A percentile compares a stretch with the other conserved stretches of the same genome.
Evolutionary conservation across 1,284 basidiomycete species (phyloP).

Genomic region (Ceratobasidium sp.): DNA sequence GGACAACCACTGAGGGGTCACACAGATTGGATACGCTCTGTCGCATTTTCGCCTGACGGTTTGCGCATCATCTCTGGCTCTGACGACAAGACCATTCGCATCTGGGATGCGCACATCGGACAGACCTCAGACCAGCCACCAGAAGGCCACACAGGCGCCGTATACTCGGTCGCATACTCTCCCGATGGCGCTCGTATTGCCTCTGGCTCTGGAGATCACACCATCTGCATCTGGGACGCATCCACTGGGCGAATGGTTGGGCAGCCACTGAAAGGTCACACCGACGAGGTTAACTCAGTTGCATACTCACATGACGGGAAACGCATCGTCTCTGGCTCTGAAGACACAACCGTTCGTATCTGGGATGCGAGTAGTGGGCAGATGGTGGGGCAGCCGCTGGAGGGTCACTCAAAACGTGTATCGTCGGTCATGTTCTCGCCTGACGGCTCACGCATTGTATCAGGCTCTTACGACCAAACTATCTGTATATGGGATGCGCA

Average conservation of each 20-base stretch:
- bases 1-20: neutral
- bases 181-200: neutral
- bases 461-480: conserved; percentile 32
- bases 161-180: neutral
- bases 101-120: conserved; percentile 35
- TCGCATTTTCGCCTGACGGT: neutral
- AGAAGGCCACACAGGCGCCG: neutral
- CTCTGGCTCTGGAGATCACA: conserved; percentile 27
- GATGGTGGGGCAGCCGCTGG: neutral
- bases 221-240: conserved; percentile 43
- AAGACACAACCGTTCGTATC: conserved; percentile 23
- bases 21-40: neutral
- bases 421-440: conserved; percentile 25
- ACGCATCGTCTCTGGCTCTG: conserved; percentile 24
- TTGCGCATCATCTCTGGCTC: neutral
- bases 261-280: conserved; percentile 14
- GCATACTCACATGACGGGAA: conserved; percentile 37
- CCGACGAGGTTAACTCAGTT: neutral
- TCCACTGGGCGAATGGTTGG: neutral
- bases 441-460: conserved; percentile 27
- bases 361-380: conserved; percentile 11
- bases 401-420: conserved; percentile 34
- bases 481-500: conserved; percentile 31
- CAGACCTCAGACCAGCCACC: neutral
- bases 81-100: neutral